These are phyloP conservation scores for Schrenkiella parvula DNA, from an alignment of 345 rosid species.

Conservation along the genomic window DNA sequence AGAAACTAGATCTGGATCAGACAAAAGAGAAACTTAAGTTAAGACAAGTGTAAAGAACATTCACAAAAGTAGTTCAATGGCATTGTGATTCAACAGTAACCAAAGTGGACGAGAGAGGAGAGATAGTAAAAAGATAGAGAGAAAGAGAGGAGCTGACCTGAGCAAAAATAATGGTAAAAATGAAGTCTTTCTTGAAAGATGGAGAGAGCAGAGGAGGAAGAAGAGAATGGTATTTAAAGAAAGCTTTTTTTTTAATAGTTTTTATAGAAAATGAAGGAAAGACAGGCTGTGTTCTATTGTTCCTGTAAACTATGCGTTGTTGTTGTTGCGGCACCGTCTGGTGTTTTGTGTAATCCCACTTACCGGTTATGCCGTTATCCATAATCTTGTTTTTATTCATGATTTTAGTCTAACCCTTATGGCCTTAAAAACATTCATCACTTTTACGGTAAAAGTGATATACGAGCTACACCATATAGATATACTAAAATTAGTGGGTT, in stretches of 20 bases:
- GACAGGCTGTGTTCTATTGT: slow-evolving; percentile 27
- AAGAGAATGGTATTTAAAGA: slow-evolving; percentile 33
- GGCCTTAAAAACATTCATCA: no score
- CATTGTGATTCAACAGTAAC: slow-evolving; percentile 8
- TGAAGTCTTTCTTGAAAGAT: slow-evolving; percentile 15
- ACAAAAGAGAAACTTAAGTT: slow-evolving; percentile 2
- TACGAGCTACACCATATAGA: no score
- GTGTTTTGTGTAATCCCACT: background rate
- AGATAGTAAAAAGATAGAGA: background rate
- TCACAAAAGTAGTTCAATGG: slow-evolving; percentile 6
- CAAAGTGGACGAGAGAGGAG: slow-evolving; percentile 11
- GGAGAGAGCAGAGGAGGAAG: slow-evolving; percentile 22
- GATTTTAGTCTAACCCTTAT: background rate
- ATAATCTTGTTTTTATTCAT: background rate
- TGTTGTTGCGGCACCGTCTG: slow-evolving; percentile 11
- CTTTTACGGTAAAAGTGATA: no score
- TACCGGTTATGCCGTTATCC: background rate
- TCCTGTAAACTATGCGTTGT: slow-evolving; percentile 2
- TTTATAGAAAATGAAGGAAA: background rate
- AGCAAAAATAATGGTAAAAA: slow-evolving; percentile 5
- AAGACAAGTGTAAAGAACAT: slow-evolving; percentile 21
- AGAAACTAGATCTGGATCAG: slow-evolving; percentile 33
- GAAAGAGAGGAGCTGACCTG: slow-evolving; percentile 29
- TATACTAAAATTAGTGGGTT: background rate
- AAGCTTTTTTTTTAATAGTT: background rate